Conservation (phyloP, 257 asterid genomes). For the Plantago ovata region DNA sequence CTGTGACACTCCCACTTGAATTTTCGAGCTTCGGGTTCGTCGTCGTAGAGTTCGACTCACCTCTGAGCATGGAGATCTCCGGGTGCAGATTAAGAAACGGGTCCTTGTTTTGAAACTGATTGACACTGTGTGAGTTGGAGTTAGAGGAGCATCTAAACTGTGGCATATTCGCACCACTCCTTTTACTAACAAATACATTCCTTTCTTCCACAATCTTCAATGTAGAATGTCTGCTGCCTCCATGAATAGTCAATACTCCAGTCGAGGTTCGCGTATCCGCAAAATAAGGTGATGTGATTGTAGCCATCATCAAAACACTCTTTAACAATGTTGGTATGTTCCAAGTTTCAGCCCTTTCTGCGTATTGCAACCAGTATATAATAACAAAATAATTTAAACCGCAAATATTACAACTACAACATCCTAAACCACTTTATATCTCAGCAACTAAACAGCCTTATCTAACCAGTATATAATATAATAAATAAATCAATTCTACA, state of each 20-base stretch:
- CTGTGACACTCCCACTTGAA: conserved; percentile 43
- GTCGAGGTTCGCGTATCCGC: conserved; percentile 43
- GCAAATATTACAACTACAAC: too few species aligned
- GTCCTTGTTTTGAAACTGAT: conserved; percentile 54
- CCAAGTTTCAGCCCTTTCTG: too few species aligned
- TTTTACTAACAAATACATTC: conserved; percentile 34
- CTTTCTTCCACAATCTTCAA: conserved; percentile 49
- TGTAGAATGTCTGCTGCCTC: conserved; percentile 47
- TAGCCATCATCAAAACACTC: conserved; percentile 40
- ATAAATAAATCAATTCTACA: too few species aligned
- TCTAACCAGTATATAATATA: too few species aligned
- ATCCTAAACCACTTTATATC: too few species aligned
- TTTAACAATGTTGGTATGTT: too few species aligned
- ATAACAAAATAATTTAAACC: too few species aligned
- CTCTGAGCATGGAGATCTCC: conserved; percentile 79
- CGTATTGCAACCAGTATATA: too few species aligned
- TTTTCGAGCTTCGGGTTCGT: conserved; percentile 47
- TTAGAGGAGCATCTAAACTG: conserved; percentile 56
- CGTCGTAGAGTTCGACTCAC: conserved; percentile 45
- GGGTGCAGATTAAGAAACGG: conserved; percentile 80
- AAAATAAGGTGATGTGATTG: conserved; percentile 52
- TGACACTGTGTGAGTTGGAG: conserved; percentile 55
- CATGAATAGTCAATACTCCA: conserved; percentile 44
- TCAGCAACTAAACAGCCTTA: too few species aligned
- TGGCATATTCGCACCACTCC: conserved; percentile 27